A percentile compares a stretch with the other conserved stretches of the same genome.
phyloP scores from a whole-genome alignment of 441 rosid species.

The Populus hybrid region DNA sequence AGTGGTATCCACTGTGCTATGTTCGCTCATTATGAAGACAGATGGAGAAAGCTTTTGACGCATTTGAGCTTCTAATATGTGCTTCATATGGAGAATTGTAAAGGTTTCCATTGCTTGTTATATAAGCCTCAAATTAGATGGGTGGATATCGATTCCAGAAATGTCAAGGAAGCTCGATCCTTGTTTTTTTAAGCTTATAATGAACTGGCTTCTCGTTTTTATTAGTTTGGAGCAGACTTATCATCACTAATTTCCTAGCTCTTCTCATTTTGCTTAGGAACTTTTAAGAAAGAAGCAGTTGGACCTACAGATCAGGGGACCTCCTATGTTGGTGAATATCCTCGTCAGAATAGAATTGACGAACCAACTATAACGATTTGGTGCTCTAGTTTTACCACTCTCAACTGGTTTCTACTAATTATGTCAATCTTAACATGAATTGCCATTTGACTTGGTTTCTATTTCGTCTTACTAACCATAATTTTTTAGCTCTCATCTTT shows the following conservation, averaged over 20 bases:
- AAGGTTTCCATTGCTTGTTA: neutral
- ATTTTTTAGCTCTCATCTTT: constrained; percentile 13
- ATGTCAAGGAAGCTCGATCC: neutral
- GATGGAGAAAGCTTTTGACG: neutral
- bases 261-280: neutral
- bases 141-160: neutral
- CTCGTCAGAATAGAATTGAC: constrained; percentile 23
- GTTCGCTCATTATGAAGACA: neutral
- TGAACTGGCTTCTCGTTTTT: neutral
- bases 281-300: constrained; percentile 16
- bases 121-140: neutral
- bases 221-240: neutral
- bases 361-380: constrained; percentile 20
- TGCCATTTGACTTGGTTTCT: constrained; percentile 18
- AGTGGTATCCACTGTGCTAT: neutral
- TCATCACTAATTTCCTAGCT: neutral
- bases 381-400: constrained; percentile 7
- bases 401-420: constrained; percentile 7
- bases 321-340: neutral
- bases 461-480: neutral
- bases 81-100: neutral
- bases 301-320: constrained; percentile 13
- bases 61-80: neutral
- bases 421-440: constrained; percentile 13
- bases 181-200: neutral